Evolutionary conservation across 345 rosid genomes (phyloP).

Genomic region (Cardamine occulta): DNA sequence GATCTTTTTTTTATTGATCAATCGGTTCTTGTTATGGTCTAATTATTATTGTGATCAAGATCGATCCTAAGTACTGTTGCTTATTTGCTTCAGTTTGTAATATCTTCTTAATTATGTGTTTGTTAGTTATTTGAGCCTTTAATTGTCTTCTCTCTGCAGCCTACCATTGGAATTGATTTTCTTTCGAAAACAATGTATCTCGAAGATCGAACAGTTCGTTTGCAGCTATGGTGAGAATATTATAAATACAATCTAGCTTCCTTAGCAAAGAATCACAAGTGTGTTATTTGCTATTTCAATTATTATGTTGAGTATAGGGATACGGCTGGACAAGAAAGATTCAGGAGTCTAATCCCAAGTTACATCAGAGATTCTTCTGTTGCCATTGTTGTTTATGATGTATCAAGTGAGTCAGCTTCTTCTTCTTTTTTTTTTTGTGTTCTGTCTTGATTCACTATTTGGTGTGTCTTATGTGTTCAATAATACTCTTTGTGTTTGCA

Average conservation of each 20-base stretch:
- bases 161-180: conserved; percentile 93
- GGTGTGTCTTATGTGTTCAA: conserved; percentile 4
- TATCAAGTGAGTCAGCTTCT: conserved; percentile 62
- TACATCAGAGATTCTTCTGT: conserved; percentile 97
- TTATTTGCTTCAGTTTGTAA: not conserved
- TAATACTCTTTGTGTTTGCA: conserved; percentile 39
- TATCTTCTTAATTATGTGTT: not conserved
- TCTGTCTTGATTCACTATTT: not conserved
- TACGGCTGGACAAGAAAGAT: conserved; percentile 97
- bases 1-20: conserved; percentile 1
- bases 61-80: conserved; percentile 2
- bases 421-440: not conserved
- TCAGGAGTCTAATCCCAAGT: conserved; percentile 93
- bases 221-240: conserved; percentile 77
- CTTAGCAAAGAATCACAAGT: not conserved
- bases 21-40: not conserved
- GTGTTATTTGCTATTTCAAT: not conserved
- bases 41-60: not conserved
- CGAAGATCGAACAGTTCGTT: conserved; percentile 88
- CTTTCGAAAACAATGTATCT: conserved; percentile 94
- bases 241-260: not conserved
- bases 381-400: conserved; percentile 90
- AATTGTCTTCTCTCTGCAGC: conserved; percentile 48
- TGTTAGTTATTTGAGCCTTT: not conserved
- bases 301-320: conserved; percentile 54